Evolutionary conservation across 306 rosid species (phyloP), one percentile per base, ranked within the genome.

Genomic region (Crataegus laevigata): DNA sequence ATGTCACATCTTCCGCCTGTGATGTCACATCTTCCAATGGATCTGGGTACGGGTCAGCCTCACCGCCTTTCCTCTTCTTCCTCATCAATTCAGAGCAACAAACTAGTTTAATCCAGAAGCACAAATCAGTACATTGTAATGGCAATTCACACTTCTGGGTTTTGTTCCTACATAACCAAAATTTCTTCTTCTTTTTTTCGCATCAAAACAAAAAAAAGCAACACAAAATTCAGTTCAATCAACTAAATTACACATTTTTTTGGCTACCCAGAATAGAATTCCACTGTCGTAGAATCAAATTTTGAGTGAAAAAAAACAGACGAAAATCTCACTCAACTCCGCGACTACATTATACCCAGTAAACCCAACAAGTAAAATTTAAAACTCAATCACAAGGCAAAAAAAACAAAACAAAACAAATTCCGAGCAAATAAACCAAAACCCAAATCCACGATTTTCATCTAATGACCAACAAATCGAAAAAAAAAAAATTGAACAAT

Each of bases 51-150:
- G 76, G 87, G 68, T 92, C 92, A 24, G 88, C 54, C 52, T 84
- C 98, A 19, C 88, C 91, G 82, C 97, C 99, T 89, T 96, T 92
- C 84, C 99, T 85, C 83, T 92, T 96, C 89, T 88, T 96, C 97
- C 97, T 96, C 97, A 92, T 94, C 85, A 82, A 81, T 75, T 73
- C 84, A 14, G 74, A 85, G 66, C 65, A 76, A 45, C 78, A 66
- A 47, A n/a, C 73, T 55, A 71, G 68, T 77, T 47, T 73, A 19
- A 75, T 67, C 66, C 69, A 42, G 60, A 74, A 74, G 38, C 59
- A 51, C 77, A 45, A 32, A 43, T 59, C 67, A 77, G 62, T 54
- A 72, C 73, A 80, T 57, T 13, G 30, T 64, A 70, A 60, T 72
- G 69, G 66, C 78, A 73, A 32, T 32, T 19, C 15, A 57, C 61